Evolutionary conservation across 1,284 basidiomycete genomes (phyloP).

Genomic region (Anthracocystis setariae): DNA sequence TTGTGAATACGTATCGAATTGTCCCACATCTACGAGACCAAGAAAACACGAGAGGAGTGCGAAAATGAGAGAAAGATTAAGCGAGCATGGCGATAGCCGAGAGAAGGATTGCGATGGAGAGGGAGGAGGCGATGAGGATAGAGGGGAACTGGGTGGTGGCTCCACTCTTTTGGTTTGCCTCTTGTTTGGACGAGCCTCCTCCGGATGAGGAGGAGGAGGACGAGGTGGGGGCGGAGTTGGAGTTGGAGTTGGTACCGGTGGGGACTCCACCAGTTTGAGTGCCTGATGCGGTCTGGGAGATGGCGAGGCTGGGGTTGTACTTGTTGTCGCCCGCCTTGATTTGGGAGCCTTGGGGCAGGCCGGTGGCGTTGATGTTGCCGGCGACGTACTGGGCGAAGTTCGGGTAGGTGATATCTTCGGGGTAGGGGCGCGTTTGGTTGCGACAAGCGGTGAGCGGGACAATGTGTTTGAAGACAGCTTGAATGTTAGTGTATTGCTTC

Average conservation of each 20-base stretch:
- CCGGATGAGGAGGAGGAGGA: constrained; percentile 5
- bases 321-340: constrained; percentile 39
- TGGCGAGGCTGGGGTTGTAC: constrained; percentile 28
- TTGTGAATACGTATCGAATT: too few relatives aligned
- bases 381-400: constrained; percentile 55
- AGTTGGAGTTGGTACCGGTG: constrained; percentile 4
- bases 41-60: neutral
- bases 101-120: constrained; percentile 11
- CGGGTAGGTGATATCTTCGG: constrained; percentile 69
- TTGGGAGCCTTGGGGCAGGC: constrained; percentile 39
- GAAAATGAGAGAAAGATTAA: constrained; percentile 7
- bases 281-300: constrained; percentile 20
- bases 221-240: constrained; percentile 4
- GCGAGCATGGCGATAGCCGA: constrained; percentile 29
- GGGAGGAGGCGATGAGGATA: constrained; percentile 8
- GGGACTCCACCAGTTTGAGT: constrained; percentile 21
- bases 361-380: constrained; percentile 56
- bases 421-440: constrained; percentile 69
- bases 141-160: constrained; percentile 1
- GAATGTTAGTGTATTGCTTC: constrained; percentile 57
- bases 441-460: constrained; percentile 65
- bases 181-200: neutral
- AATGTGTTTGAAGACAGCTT: constrained; percentile 61
- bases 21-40: neutral
- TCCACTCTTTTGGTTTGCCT: constrained; percentile 1